Conservation (phyloP, 345 rosid species). For the Rhodamnia argentea region DNA sequence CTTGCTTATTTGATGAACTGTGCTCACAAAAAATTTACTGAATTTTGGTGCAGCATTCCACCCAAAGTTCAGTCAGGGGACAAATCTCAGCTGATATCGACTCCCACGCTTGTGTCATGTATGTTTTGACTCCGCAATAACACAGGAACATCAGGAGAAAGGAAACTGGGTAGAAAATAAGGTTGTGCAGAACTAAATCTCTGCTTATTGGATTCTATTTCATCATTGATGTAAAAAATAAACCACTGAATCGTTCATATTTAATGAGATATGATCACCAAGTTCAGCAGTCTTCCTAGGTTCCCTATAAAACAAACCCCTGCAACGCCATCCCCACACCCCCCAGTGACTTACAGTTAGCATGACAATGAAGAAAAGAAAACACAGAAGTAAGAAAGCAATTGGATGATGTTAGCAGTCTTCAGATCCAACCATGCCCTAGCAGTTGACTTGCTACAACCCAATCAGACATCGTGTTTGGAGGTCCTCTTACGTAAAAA, state of each 20-base stretch:
- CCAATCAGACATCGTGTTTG: not conserved
- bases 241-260: not conserved
- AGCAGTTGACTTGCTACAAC: too few species aligned
- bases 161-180: not conserved
- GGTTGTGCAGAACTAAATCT: not conserved
- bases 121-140: conserved; percentile 20
- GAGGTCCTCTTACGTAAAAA: not conserved
- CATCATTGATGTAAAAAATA: not conserved
- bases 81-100: conserved; percentile 23
- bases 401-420: not conserved
- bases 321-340: too few species aligned
- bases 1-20: not conserved
- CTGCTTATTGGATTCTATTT: not conserved
- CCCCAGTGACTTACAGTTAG: not conserved
- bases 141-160: not conserved
- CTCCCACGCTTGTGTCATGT: conserved; percentile 48
- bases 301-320: not conserved
- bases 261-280: not conserved
- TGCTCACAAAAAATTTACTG: not conserved
- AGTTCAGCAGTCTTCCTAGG: not conserved
- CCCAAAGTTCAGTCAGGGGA: conserved; percentile 2
- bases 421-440: not conserved
- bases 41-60: conserved; percentile 25
- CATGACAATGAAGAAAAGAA: not conserved
- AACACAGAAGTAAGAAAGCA: not conserved